A percentile compares a stretch with the other conserved stretches of the same genome.
Conservation (phyloP, 768 basidiomycete genomes). For the Tephrocybe sp. region DNA sequence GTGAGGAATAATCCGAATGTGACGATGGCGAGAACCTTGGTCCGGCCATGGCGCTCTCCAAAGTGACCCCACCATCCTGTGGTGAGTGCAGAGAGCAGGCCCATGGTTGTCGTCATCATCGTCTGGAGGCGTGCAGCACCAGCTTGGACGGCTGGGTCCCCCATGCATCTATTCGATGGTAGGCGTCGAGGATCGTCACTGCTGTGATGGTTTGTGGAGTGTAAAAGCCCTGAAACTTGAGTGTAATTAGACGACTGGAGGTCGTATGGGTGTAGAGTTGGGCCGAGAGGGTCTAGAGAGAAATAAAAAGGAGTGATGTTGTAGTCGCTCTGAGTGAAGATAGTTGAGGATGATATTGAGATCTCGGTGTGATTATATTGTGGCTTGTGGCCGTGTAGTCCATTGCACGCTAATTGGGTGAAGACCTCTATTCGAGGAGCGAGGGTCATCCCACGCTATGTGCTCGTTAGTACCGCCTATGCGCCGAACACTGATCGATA, state of each 20-base stretch:
- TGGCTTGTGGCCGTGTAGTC: constrained; percentile 39
- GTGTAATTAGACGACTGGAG: constrained; percentile 6
- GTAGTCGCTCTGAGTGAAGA: constrained; percentile 4
- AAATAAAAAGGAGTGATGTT: constrained; percentile 23
- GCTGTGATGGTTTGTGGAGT: constrained; percentile 17
- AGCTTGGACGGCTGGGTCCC: constrained; percentile 63
- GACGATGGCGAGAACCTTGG: constrained; percentile 69
- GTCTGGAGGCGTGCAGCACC: constrained; percentile 72
- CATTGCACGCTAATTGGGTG: constrained; percentile 74
- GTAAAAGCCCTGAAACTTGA: not conserved
- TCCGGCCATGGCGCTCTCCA: constrained; percentile 78
- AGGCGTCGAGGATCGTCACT: constrained; percentile 36
- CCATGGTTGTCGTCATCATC: constrained; percentile 77
- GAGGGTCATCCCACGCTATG: constrained; percentile 82
- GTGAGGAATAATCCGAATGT: constrained; percentile 57
- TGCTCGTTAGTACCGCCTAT: too few species aligned
- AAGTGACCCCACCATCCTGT: constrained; percentile 91
- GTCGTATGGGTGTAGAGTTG: constrained; percentile 18
- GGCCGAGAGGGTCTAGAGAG: constrained; percentile 32
- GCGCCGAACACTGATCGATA: too few species aligned
- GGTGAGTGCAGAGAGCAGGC: constrained; percentile 77
- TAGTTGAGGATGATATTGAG: constrained; percentile 7
- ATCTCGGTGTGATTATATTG: constrained; percentile 39
- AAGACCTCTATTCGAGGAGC: constrained; percentile 80
- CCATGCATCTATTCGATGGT: constrained; percentile 36